These are phyloP conservation scores for Aspergillus novofumigatus DNA, from an alignment of 2,329 filamentous ascomycete species.

Conservation along the genomic window DNA sequence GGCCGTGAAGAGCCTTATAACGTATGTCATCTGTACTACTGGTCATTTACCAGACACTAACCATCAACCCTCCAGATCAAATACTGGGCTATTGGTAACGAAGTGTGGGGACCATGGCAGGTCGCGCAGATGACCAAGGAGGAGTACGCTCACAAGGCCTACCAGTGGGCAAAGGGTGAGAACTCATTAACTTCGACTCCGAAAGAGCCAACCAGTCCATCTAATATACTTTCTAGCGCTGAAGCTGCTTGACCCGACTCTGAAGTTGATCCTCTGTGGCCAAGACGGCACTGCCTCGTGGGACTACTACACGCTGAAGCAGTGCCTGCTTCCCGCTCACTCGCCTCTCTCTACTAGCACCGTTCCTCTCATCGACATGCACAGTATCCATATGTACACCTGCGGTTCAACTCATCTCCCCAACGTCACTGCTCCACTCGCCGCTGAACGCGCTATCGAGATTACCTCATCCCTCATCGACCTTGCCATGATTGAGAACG, in stretches of 20 bases:
- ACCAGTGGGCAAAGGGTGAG: constrained; percentile 55
- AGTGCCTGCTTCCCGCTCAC: constrained; percentile 55
- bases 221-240: constrained; percentile 25
- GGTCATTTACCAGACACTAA: not conserved
- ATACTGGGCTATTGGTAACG: constrained; percentile 83
- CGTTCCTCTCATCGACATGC: constrained; percentile 64
- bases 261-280: constrained; percentile 70
- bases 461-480: constrained; percentile 67
- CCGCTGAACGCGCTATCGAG: constrained; percentile 70
- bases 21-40: constrained; percentile 28
- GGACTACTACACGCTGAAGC: constrained; percentile 69
- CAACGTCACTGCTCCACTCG: constrained; percentile 60
- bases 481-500: constrained; percentile 66
- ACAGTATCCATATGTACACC: constrained; percentile 77
- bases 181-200: not conserved
- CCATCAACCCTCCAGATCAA: constrained; percentile 49
- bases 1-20: constrained; percentile 73
- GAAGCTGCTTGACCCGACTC: constrained; percentile 55
- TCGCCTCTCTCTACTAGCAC: constrained; percentile 38
- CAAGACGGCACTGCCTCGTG: constrained; percentile 65
- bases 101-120: constrained; percentile 59
- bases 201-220: not conserved
- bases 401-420: constrained; percentile 52
- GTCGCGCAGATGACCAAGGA: constrained; percentile 58
- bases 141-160: constrained; percentile 55